Base-by-base conservation (phyloP, 495 filamentous ascomycete species). In the Neurospora sp. region DNA sequence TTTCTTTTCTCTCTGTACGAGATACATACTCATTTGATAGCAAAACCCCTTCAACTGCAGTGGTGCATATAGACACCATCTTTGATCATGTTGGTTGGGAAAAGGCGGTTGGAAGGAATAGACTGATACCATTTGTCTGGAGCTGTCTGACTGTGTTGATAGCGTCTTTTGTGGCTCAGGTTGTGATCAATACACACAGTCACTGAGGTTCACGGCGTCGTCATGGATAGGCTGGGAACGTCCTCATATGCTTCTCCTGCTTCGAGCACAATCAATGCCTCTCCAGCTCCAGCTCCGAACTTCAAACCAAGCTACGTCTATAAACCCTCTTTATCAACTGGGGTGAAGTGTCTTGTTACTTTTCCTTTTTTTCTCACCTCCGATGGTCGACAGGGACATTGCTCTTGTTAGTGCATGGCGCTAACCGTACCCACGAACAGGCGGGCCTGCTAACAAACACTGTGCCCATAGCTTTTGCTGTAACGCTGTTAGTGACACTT, bases 61-160 rank as follows among this genome's bases (percentile, higher is more conserved):
- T 27, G 48, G 48, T 59, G 48, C 48, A 59, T 27, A 59, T 59
- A 27, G 48, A 27, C 48, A 59, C 48, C 48, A 27, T 59, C 48
- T 59, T 59, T 14, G 48, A 59, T 59, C 22, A 65, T 65, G 53
- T 65, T 65, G 53, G 7, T 9, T 35, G 27, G 53, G 53, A 4
- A 37, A 65, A 31, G 53, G 53, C 11, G 53, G 27, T 16, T 18
- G 27, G 8, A 31, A 31, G 31, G 70, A 46, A 61, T 71, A 71
- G 41, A 71, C 70, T 71, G 70, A 71, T 71, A 71, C 70, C 70
- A 37, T 37, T 65, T 61, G 53, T 61, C 22, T 61, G 20, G 20
- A n/a, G 20, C 12, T 61, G 53, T 61, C n/a, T n/a, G n/a, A n/a
- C n/a, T n/a, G n/a, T n/a, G n/a, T n/a, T n/a, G n/a, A n/a, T n/a